Percentiles rank a stretch among this genome's conserved stretches.
These are phyloP conservation scores for Diplosphaera chodatii DNA, from an alignment of 139 green algal genomes.

Conservation along the genomic window DNA sequence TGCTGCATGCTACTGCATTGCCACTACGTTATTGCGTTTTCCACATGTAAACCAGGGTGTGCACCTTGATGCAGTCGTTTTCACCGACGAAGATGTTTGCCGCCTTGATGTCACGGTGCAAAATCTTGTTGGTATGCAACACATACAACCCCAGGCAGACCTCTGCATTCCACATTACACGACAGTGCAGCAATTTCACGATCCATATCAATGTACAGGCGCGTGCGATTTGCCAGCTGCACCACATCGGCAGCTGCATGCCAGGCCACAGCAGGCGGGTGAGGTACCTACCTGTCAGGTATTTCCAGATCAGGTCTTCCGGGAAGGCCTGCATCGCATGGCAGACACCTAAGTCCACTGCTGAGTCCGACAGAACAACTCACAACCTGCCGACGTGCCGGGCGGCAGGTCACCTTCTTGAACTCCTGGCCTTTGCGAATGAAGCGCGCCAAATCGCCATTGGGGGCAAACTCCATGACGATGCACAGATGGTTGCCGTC, in stretches of 20 bases:
- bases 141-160: slow-evolving; percentile 18
- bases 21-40: no score
- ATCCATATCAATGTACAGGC: no score
- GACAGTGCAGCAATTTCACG: no score
- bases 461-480: slow-evolving; percentile 74
- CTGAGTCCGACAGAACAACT: no score
- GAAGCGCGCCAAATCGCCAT: slow-evolving; percentile 56
- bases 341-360: background rate
- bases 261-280: no score
- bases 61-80: slow-evolving; percentile 68
- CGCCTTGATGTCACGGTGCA: slow-evolving; percentile 56
- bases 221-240: no score
- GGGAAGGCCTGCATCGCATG: slow-evolving; percentile 37
- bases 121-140: background rate
- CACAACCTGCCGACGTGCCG: no score
- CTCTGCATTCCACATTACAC: no score
- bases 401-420: slow-evolving; percentile 23
- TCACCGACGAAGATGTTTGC: slow-evolving; percentile 68
- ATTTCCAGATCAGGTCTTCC: slow-evolving; percentile 74
- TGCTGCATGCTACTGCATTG: no score
- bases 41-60: no score
- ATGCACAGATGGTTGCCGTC: slow-evolving; percentile 68
- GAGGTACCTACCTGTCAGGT: slow-evolving; percentile 58
- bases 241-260: no score
- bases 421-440: slow-evolving; percentile 54